Conservation (phyloP, 2,329 filamentous ascomycete genomes). For the Colletotrichum lentis region DNA sequence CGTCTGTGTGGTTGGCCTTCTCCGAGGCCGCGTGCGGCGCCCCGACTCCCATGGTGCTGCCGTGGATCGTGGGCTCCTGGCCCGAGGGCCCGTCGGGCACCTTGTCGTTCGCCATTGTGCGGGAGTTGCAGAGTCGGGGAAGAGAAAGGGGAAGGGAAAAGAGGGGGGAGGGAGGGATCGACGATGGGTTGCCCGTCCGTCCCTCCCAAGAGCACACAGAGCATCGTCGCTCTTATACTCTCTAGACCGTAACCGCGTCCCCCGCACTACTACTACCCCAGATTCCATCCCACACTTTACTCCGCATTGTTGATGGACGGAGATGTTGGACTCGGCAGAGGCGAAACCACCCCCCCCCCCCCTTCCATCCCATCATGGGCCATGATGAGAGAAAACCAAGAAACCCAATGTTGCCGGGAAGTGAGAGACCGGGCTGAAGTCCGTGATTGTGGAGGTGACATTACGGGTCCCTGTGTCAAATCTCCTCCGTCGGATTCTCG, state of each 20-base stretch:
- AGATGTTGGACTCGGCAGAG: not conserved
- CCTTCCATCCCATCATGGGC: no score
- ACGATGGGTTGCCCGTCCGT: not conserved
- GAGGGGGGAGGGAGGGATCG: not conserved
- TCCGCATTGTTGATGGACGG: conserved; percentile 1
- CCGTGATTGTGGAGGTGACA: conserved; percentile 9
- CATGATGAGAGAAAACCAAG: not conserved
- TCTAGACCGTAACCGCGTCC: not conserved
- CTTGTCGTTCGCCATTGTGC: conserved; percentile 16
- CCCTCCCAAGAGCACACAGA: not conserved
- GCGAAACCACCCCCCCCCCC: not conserved
- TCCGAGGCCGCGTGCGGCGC: conserved; percentile 10
- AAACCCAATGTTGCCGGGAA: not conserved
- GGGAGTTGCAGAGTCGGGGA: not conserved
- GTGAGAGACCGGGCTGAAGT: not conserved
- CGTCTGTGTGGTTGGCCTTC: not conserved
- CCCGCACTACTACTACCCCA: conserved; percentile 20
- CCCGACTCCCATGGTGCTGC: conserved; percentile 3
- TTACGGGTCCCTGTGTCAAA: not conserved
- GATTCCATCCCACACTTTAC: conserved; percentile 6
- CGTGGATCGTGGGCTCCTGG: not conserved
- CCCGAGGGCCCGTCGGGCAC: not conserved
- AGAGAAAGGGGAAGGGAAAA: not conserved
- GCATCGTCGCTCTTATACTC: conserved; percentile 9
- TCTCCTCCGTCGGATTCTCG: conserved; percentile 19